A percentile compares a stretch with the other conserved stretches of the same genome.
Conservation (phyloP, 495 filamentous ascomycete genomes). For the Elasticomyces elasticus region DNA sequence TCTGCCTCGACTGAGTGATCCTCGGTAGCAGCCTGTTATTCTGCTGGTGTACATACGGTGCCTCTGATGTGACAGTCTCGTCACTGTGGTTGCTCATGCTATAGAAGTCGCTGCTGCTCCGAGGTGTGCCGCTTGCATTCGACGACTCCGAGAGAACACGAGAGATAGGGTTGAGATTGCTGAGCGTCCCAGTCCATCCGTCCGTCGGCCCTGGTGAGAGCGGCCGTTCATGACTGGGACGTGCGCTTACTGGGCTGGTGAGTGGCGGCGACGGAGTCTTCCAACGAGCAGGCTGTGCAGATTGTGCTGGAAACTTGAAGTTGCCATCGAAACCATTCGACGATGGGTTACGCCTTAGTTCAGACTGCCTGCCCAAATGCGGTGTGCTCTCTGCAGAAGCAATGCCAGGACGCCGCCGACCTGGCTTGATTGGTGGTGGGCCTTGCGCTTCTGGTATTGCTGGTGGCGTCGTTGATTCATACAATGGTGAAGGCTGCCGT, state of each 20-base stretch:
- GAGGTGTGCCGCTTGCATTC: slow-evolving; percentile 49
- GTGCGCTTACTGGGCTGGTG: slow-evolving; percentile 11
- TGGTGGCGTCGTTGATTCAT: slow-evolving; percentile 15
- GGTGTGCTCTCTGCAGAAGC: slow-evolving; percentile 16
- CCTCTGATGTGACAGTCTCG: slow-evolving; percentile 88
- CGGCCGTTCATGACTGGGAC: slow-evolving; percentile 22
- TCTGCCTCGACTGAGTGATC: slow-evolving; percentile 50
- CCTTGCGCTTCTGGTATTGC: neutral
- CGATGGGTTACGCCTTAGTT: neutral
- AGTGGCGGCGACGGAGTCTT: slow-evolving; percentile 20
- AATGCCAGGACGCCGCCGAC: slow-evolving; percentile 11
- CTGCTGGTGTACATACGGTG: slow-evolving; percentile 51
- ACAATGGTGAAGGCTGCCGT: slow-evolving; percentile 23
- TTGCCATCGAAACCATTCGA: neutral
- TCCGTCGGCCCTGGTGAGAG: slow-evolving; percentile 31
- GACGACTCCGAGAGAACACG: slow-evolving; percentile 66
- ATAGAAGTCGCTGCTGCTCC: slow-evolving; percentile 92
- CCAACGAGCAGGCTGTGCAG: slow-evolving; percentile 27
- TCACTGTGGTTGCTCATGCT: slow-evolving; percentile 86
- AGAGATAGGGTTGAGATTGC: slow-evolving; percentile 46
- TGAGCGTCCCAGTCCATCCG: slow-evolving; percentile 17
- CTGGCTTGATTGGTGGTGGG: slow-evolving; percentile 4
- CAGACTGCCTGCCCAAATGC: slow-evolving; percentile 6
- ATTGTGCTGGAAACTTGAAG: slow-evolving; percentile 58
- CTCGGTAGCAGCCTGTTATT: slow-evolving; percentile 39